Conservation (phyloP, 768 basidiomycete species). For the Xerocomellus dryophilus region DNA sequence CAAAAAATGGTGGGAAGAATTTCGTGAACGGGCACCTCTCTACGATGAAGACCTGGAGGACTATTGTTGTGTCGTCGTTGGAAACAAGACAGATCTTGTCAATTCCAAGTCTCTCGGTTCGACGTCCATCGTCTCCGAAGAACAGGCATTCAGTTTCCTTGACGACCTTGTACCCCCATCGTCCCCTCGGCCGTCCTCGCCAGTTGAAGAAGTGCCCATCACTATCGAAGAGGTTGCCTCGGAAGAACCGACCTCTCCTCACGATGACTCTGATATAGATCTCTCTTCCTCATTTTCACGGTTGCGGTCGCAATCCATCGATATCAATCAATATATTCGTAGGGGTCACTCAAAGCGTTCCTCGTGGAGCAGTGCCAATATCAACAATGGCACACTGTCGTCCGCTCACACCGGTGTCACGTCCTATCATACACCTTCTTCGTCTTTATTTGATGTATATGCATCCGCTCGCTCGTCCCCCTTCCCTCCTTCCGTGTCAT, state of each 20-base stretch:
- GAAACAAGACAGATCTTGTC: conserved; percentile 73
- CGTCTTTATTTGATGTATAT: conserved; percentile 65
- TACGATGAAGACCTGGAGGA: conserved; percentile 57
- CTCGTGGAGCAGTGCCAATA: conserved; percentile 44
- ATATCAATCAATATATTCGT: conserved; percentile 25
- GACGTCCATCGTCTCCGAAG: conserved; percentile 32
- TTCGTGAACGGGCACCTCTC: conserved; percentile 63
- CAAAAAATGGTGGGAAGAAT: conserved; percentile 77
- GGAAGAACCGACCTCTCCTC: conserved; percentile 14
- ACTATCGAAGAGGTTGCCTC: conserved; percentile 8
- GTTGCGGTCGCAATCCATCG: conserved; percentile 21
- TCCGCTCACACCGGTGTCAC: conserved; percentile 58
- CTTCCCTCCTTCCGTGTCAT: conserved; percentile 34
- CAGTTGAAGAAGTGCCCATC: conserved; percentile 10
- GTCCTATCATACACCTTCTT: conserved; percentile 75
- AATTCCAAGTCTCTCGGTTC: conserved; percentile 8
- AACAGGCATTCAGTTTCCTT: conserved; percentile 52
- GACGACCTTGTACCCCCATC: conserved; percentile 52
- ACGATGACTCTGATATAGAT: conserved; percentile 9
- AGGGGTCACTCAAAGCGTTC: conserved; percentile 39
- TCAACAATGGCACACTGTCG: conserved; percentile 49
- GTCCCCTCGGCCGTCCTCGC: conserved; percentile 9
- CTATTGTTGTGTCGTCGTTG: conserved; percentile 70
- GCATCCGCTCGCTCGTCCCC: conserved; percentile 63
- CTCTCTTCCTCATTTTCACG: conserved; percentile 24